Evolutionary conservation across 2,329 filamentous ascomycete species (phyloP).

Genomic region (Scedosporium dehoogii): DNA sequence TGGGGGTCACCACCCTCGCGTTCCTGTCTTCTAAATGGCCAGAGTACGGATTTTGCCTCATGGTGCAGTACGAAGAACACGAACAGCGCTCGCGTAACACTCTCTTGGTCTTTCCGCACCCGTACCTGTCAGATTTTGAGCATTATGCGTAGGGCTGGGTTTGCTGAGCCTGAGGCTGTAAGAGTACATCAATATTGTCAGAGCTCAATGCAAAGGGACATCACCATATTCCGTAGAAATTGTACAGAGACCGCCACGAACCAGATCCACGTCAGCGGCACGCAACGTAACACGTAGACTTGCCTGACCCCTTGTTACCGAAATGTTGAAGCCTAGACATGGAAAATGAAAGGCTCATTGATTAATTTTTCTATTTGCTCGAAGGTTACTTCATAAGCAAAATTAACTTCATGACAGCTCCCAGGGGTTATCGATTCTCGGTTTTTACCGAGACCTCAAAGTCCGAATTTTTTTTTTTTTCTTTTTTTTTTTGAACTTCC

Average conservation of each 20-base stretch:
- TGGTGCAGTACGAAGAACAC: background rate
- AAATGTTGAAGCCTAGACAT: background rate
- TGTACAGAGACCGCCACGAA: background rate
- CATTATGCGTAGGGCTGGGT: constrained; percentile 2
- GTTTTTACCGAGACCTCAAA: background rate
- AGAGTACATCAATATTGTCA: background rate
- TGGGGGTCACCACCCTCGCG: background rate
- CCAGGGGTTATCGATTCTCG: background rate
- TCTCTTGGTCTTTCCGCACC: background rate
- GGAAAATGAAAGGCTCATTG: background rate
- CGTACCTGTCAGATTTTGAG: background rate
- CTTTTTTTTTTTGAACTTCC: background rate
- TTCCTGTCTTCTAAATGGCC: background rate
- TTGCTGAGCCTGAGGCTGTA: background rate
- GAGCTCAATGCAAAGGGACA: background rate
- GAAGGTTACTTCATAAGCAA: no score
- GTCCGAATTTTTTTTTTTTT: background rate
- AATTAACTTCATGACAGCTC: background rate
- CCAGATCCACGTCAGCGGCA: constrained; percentile 2
- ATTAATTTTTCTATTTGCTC: background rate
- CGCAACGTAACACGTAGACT: constrained; percentile 4
- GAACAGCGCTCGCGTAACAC: background rate
- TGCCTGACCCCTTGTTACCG: background rate
- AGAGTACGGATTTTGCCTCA: background rate
- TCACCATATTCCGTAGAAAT: background rate